Conservation (phyloP, 768 basidiomycete species). For the Tephrocybe rancida region DNA sequence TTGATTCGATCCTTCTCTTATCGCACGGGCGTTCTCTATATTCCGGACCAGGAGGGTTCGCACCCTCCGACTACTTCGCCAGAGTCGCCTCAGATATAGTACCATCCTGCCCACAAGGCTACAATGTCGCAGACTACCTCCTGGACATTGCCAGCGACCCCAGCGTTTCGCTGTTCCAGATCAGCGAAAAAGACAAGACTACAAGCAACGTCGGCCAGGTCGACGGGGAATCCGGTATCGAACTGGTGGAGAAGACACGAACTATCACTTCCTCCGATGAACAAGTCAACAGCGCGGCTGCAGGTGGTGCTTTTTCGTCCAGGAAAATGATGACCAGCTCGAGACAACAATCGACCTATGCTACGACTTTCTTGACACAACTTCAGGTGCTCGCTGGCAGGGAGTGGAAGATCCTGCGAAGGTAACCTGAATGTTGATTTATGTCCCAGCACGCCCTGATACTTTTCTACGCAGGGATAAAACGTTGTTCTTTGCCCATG, state of each 20-base stretch:
- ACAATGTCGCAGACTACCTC: constrained; percentile 92
- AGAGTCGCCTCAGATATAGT: constrained; percentile 39
- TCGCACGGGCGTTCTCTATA: constrained; percentile 80
- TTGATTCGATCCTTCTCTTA: constrained; percentile 80
- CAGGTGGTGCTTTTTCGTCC: neutral
- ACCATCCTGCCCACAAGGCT: constrained; percentile 69
- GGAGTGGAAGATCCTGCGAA: constrained; percentile 81
- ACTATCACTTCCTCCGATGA: constrained; percentile 2
- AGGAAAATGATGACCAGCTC: constrained; percentile 12
- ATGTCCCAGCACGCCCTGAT: neutral
- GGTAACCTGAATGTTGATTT: constrained; percentile 36
- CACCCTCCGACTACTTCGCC: constrained; percentile 70
- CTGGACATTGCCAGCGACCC: constrained; percentile 83
- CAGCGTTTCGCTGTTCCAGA: constrained; percentile 48
- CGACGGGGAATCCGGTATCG: neutral
- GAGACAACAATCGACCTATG: constrained; percentile 41
- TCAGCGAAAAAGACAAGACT: constrained; percentile 9
- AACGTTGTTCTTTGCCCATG: constrained; percentile 80
- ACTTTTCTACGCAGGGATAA: constrained; percentile 58
- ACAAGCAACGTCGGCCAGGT: neutral
- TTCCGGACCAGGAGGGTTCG: constrained; percentile 72
- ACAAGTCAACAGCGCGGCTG: constrained; percentile 5
- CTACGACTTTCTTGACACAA: constrained; percentile 88
- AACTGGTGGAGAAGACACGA: constrained; percentile 5
- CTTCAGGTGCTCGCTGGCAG: constrained; percentile 78